Evolutionary conservation across 495 filamentous ascomycete genomes (phyloP).

Genomic region (Xylaria bambusicola): DNA sequence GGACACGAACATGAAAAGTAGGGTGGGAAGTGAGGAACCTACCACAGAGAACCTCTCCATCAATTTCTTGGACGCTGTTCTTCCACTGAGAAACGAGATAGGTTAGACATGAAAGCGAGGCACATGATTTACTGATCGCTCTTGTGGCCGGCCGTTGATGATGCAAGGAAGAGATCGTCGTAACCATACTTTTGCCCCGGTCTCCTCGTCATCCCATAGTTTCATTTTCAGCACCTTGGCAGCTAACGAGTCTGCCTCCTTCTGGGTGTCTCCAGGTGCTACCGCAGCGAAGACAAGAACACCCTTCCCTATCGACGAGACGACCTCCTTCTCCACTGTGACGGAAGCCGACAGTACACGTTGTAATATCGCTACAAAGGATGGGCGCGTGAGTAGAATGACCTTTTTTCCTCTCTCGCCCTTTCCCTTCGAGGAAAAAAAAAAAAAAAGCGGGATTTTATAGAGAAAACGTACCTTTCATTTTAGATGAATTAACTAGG

Average conservation of each 20-base stretch:
- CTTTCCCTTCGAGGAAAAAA: too few species aligned
- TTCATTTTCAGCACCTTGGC: conserved; percentile 85
- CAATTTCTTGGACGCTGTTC: conserved; percentile 78
- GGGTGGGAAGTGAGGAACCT: conserved; percentile 34
- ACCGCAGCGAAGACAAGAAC: conserved; percentile 91
- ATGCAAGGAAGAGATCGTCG: conserved; percentile 10
- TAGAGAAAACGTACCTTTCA: conserved; percentile 8
- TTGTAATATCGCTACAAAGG: conserved; percentile 78
- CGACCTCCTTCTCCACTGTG: conserved; percentile 85
- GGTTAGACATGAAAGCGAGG: conserved; percentile 18
- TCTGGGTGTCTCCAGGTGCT: conserved; percentile 84
- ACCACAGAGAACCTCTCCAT: conserved; percentile 91
- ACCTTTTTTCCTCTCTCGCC: not conserved
- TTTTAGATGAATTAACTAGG: not conserved
- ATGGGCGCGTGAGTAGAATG: conserved; percentile 15
- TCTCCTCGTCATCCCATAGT: conserved; percentile 81
- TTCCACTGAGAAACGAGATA: conserved; percentile 68
- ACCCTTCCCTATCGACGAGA: conserved; percentile 88
- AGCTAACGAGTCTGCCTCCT: conserved; percentile 82
- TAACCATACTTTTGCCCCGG: conserved; percentile 57
- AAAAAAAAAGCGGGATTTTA: not conserved
- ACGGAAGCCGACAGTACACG: conserved; percentile 97
- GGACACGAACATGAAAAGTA: not conserved
- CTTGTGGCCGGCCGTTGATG: not conserved
- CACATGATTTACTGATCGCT: not conserved